Evolutionary conservation across 352 stramenopile genomes (phyloP), one percentile per base, ranked within the genome.

Genomic region (Thraustochytrium sp.): DNA sequence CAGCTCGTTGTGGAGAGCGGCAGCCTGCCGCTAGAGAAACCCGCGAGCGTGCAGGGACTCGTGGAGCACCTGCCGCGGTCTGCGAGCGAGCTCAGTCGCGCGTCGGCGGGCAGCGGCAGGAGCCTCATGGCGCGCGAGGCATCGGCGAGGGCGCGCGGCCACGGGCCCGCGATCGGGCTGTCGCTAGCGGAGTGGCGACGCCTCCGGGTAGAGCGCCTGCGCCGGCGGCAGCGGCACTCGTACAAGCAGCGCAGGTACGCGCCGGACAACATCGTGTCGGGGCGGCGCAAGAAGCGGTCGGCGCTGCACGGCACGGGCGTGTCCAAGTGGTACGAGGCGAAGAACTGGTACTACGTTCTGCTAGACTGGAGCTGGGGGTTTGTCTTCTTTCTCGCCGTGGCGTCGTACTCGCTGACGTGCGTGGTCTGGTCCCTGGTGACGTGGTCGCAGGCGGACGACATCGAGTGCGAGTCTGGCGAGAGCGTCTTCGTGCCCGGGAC

Each of bases 1-100:
- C 51, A 42, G 9, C 74, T 73, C 23, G 29, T 93, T 73, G 91
- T 95, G 59, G 93, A 98, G 26, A 46, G 59, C 40, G 59, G 59
- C 26, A 31, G 46, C 9, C 59, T 72, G 16, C 59, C 59, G 21
- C 36, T 72, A n/a, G n/a, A n/a, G n/a, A n/a, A n/a, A n/a, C n/a
- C n/a, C n/a, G 59, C 36, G 59, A 5, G 9, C 59, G 26, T 44
- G 11, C 8, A 72, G 29, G 34, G 26, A 40, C 26, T n/a, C 18
- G 40, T 48, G 9, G 59, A 49, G 4, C 9, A 31, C 31, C 9
- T 18, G 13, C 59, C 59, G 4, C 34, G 59, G n/a, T 72, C 59
- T 46, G 59, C 59, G 46, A 72, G 59, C 40, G 59, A 72, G 40
- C 16, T 44, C 9, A 16, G 31, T 36, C 26, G 1, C 51, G 51